Evolutionary conservation across 305 asterid genomes (phyloP), one percentile per base, ranked within the genome.

Genomic region (Salvia sclarea): DNA sequence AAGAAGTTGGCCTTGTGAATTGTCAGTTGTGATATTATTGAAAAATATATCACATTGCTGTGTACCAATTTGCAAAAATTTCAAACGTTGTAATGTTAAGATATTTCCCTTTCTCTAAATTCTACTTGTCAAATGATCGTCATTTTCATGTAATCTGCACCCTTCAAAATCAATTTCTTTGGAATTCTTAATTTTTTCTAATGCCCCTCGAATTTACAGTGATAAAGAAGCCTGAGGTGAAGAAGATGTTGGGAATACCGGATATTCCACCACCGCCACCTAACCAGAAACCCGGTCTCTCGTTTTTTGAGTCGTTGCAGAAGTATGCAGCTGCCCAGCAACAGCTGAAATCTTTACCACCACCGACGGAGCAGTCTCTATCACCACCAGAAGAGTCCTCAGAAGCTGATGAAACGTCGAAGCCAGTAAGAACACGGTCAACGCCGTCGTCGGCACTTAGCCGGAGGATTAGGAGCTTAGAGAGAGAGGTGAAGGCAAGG

Each of bases 401-500:
- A n/a, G n/a, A n/a, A n/a, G 59, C 50, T 2, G 79, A 78, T 67
- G 61, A 54, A 47, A 64, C 85, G 14, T 24, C 83, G 28, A 84
- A 71, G 76, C 76, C 80, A 28, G 66, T 7, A 13, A 72, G 40
- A 62, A 21, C 74, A 54, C n/a, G 90, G 3, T 73, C 90, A 38
- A 38, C 44, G 44, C 38, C 61, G 6, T 81, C 97, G 2, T 76
- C 94, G 1, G 74, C 80, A 22, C 86, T 85, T 28, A 88, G 82
- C 63, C 91, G 87, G 44, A 83, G 85, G 83, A 60, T 88, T 66
- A 86, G 44, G 80, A 86, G 73, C 76, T 79, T 90, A 72, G 94
- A 90, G 83, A 86, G 61, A 76, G 86, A 88, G 76, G 92, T 88
- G 33, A 92, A 88, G 72, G 94, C 85, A 72, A 88, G 88, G 84